A percentile compares a stretch with the other conserved stretches of the same genome.
Conservation (phyloP, 306 rosid genomes). For the Cucumis melo region DNA sequence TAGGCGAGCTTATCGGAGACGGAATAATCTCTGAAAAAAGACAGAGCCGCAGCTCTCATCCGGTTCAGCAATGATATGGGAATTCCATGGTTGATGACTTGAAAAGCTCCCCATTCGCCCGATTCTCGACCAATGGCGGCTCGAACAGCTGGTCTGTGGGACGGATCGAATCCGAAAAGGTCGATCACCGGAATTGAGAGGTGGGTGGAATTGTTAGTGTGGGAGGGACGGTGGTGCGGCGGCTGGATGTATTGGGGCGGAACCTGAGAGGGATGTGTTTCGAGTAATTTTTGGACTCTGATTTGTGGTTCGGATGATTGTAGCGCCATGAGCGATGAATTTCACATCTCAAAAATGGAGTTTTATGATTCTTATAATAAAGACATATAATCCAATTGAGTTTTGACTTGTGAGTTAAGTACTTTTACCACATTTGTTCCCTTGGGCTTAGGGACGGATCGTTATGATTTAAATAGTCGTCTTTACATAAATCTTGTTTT, state of each 20-base stretch:
- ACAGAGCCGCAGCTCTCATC: conserved; percentile 30
- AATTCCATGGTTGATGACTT: conserved; percentile 63
- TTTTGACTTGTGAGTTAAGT: no score
- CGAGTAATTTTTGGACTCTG: conserved; percentile 48
- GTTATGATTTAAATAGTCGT: no score
- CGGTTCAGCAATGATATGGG: conserved; percentile 27
- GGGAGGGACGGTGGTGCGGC: conserved; percentile 11
- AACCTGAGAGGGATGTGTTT: conserved; percentile 38
- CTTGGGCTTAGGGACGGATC: no score
- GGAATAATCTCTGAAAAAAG: conserved; percentile 51
- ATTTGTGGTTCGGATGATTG: conserved; percentile 1
- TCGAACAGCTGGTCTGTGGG: conserved; percentile 14
- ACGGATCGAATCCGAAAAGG: conserved; percentile 34
- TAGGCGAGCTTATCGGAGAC: conserved; percentile 46
- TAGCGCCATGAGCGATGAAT: conserved; percentile 21
- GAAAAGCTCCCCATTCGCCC: conserved; percentile 76
- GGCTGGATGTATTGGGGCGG: conserved; percentile 69
- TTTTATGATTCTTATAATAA: no score
- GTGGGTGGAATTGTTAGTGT: not conserved
- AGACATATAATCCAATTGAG: no score
- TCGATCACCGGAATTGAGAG: conserved; percentile 30
- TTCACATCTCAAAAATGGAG: not conserved
- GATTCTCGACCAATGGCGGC: conserved; percentile 38
- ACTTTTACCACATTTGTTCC: no score
- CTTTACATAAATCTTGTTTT: no score